These are phyloP conservation scores for Stereum hirsutum DNA, from an alignment of 1,284 basidiomycete genomes.

Conservation along the genomic window DNA sequence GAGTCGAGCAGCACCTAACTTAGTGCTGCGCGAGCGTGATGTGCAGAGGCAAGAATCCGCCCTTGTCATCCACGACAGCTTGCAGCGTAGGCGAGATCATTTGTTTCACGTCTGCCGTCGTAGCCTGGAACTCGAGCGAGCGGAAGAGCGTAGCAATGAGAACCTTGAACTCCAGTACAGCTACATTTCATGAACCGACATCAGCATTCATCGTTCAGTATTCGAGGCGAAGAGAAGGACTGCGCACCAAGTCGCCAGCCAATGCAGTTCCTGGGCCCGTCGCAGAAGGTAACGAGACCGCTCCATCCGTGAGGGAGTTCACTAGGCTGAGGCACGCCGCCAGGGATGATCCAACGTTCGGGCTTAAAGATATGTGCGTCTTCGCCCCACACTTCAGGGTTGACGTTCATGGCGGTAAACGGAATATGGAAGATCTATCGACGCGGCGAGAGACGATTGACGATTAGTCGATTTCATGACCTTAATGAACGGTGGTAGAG, in stretches of 20 bases:
- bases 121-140: conserved; percentile 26
- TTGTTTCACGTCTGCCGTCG: conserved; percentile 19
- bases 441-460: not conserved
- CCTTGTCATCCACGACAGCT: conserved; percentile 23
- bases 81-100: conserved; percentile 28
- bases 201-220: no score
- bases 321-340: conserved; percentile 1
- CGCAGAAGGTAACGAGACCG: conserved; percentile 11
- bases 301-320: conserved; percentile 10
- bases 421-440: conserved; percentile 15
- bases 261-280: conserved; percentile 12
- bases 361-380: conserved; percentile 19
- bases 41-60: conserved; percentile 13
- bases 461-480: no score
- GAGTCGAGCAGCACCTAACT: no score
- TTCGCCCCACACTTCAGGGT: conserved; percentile 17
- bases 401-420: conserved; percentile 14
- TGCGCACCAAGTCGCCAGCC: conserved; percentile 10
- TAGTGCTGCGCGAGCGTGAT: no score
- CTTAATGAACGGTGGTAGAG: not conserved
- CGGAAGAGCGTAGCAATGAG: conserved; percentile 27
- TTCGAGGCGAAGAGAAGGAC: not conserved
- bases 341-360: conserved; percentile 10
- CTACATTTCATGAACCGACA: no score
- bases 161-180: conserved; percentile 31